phyloP scores from a whole-genome alignment of 768 basidiomycete genomes.

The Boletus rex-veris region DNA sequence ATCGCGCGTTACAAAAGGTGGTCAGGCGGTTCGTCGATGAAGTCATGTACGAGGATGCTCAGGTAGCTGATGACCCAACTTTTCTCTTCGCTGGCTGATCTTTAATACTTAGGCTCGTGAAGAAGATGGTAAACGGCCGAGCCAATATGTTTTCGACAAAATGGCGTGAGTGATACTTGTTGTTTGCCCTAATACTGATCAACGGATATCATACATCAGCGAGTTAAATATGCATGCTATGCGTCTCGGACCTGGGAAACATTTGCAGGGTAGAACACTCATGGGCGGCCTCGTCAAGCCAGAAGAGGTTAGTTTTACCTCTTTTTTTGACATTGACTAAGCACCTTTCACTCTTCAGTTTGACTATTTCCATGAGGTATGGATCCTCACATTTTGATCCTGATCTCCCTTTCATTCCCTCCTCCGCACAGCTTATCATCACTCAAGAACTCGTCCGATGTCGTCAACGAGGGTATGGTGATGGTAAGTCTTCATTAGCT shows the following conservation, averaged over 20 bases:
- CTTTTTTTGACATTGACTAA: conserved; percentile 6
- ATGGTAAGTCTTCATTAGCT: conserved; percentile 38
- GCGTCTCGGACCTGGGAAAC: conserved; percentile 88
- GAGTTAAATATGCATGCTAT: conserved; percentile 80
- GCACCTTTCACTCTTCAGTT: conserved; percentile 38
- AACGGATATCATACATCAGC: conserved; percentile 28
- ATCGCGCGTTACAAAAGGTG: conserved; percentile 44
- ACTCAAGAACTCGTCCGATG: conserved; percentile 60
- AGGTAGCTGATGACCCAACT: conserved; percentile 14
- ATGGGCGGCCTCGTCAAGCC: conserved; percentile 74
- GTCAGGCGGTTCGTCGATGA: conserved; percentile 65
- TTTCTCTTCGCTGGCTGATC: conserved; percentile 16
- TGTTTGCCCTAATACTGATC: not conserved
- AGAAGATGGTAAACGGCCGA: conserved; percentile 86
- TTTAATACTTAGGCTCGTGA: conserved; percentile 52
- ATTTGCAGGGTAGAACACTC: conserved; percentile 71
- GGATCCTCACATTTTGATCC: conserved; percentile 32
- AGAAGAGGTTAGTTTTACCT: conserved; percentile 50
- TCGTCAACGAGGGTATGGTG: conserved; percentile 61
- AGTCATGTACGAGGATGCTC: conserved; percentile 49
- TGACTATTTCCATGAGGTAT: conserved; percentile 68
- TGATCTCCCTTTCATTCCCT: not conserved
- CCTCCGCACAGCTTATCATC: conserved; percentile 46
- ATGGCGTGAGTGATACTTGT: conserved; percentile 57
- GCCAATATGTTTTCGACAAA: conserved; percentile 69